These are phyloP conservation scores for Acanthamoeba culbertsoni DNA, from an alignment of 208 protist species.

Conservation along the genomic window DNA sequence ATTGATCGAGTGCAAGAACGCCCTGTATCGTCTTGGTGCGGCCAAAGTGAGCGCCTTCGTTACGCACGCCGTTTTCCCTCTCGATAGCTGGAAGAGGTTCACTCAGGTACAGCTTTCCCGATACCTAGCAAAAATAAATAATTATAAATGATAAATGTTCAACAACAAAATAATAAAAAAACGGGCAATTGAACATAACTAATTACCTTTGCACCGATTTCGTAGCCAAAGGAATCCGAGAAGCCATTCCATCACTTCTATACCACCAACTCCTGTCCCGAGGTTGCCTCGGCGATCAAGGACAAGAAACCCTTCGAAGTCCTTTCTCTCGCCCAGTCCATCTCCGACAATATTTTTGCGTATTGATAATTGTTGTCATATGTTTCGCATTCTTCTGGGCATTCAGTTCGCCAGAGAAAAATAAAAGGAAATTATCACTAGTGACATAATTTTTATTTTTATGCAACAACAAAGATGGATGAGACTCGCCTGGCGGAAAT, in stretches of 20 bases:
- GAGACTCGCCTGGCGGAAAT: neutral
- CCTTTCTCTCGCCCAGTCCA: conserved; percentile 50
- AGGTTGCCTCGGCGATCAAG: neutral
- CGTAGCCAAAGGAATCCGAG: neutral
- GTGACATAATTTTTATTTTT: neutral
- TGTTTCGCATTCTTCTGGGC: neutral
- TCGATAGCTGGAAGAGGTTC: conserved; percentile 70
- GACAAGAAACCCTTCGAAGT: conserved; percentile 65
- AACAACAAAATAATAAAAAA: neutral
- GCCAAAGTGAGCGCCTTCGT: conserved; percentile 68
- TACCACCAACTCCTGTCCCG: conserved; percentile 65
- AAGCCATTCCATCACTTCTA: conserved; percentile 63
- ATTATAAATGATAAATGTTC: too few relatives aligned
- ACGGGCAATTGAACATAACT: neutral
- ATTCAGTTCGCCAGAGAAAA: neutral
- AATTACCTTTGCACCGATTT: neutral
- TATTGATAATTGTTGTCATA: neutral
- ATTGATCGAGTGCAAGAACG: conserved; percentile 70
- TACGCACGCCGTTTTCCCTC: conserved; percentile 79
- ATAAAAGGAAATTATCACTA: neutral
- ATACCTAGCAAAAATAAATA: neutral
- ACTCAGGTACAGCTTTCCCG: neutral
- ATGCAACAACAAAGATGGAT: neutral
- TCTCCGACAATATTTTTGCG: neutral
- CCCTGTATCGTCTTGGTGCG: conserved; percentile 60